Evolutionary conservation across 2,329 filamentous ascomycete species (phyloP).

Genomic region (Alternaria novae-zelandiae): DNA sequence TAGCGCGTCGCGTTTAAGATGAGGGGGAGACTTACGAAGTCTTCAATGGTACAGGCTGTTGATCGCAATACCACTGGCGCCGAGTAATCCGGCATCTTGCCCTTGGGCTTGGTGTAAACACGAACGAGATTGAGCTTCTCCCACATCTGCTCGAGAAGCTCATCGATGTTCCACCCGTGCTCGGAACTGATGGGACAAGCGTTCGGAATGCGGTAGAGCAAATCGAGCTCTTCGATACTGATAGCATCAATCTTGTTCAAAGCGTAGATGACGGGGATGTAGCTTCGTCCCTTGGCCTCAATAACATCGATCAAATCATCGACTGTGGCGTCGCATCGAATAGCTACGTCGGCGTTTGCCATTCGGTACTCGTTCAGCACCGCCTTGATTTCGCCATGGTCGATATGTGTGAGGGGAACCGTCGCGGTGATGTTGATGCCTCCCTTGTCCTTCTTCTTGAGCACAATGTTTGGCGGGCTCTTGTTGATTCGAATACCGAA

Average conservation of each 20-base stretch:
- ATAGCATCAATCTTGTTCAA: slow-evolving; percentile 99
- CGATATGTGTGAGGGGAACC: slow-evolving; percentile 88
- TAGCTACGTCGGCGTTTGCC: slow-evolving; percentile 94
- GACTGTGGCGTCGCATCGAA: slow-evolving; percentile 95
- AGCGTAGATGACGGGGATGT: slow-evolving; percentile 98
- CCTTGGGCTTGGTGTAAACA: slow-evolving; percentile 98
- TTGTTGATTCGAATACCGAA: slow-evolving; percentile 99
- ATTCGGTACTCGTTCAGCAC: slow-evolving; percentile 98
- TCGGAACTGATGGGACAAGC: slow-evolving; percentile 97
- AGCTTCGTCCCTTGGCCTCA: slow-evolving; percentile 91
- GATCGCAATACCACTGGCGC: slow-evolving; percentile 87
- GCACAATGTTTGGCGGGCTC: slow-evolving; percentile 95
- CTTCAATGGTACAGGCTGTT: slow-evolving; percentile 86
- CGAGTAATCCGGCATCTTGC: slow-evolving; percentile 89
- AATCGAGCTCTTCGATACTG: slow-evolving; percentile 94
- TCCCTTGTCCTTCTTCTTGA: slow-evolving; percentile 99
- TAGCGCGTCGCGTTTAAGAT: slow-evolving; percentile 38
- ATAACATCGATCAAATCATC: slow-evolving; percentile 96
- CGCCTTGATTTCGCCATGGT: slow-evolving; percentile 94
- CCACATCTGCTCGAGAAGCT: slow-evolving; percentile 98
- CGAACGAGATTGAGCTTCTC: slow-evolving; percentile 90
- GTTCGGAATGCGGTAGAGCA: slow-evolving; percentile 95
- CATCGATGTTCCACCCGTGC: slow-evolving; percentile 94
- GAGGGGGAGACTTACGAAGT: slow-evolving; percentile 75
- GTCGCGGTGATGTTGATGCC: slow-evolving; percentile 97